Evolutionary conservation across 495 filamentous ascomycete species (phyloP).

Genomic region (Tetracladium marchalianum): DNA sequence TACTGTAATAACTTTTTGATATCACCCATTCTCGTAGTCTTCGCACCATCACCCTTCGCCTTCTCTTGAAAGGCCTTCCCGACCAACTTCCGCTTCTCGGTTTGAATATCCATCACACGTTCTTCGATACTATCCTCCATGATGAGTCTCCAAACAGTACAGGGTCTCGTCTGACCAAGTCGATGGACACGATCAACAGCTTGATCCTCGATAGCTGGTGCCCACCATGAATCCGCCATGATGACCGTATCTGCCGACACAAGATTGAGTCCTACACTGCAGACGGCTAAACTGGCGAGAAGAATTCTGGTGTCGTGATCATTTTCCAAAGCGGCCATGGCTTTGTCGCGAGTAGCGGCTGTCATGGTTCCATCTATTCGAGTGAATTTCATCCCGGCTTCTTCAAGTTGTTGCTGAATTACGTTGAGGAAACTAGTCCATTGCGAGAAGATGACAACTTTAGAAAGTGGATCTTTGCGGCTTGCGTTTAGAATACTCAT

Average conservation of each 20-base stretch:
- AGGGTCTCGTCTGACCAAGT: constrained; percentile 70
- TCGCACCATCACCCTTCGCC: constrained; percentile 14
- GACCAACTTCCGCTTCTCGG: constrained; percentile 71
- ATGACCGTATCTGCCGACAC: constrained; percentile 83
- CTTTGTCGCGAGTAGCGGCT: constrained; percentile 54
- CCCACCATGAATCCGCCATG: constrained; percentile 84
- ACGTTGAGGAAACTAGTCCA: constrained; percentile 88
- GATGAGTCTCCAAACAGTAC: constrained; percentile 71
- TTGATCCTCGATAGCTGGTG: constrained; percentile 80
- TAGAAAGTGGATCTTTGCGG: constrained; percentile 55
- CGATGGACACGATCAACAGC: constrained; percentile 86
- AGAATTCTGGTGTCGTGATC: constrained; percentile 67
- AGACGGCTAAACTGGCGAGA: constrained; percentile 74
- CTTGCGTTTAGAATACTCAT: constrained; percentile 69
- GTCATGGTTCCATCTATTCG: constrained; percentile 82
- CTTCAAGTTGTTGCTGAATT: constrained; percentile 58
- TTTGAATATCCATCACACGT: constrained; percentile 70
- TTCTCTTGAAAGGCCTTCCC: constrained; percentile 62
- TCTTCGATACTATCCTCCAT: constrained; percentile 86
- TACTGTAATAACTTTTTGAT: constrained; percentile 15
- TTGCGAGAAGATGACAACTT: constrained; percentile 86
- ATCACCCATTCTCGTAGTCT: constrained; percentile 22
- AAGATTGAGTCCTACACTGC: constrained; percentile 82
- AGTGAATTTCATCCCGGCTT: constrained; percentile 50
- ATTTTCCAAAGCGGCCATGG: constrained; percentile 52